Evolutionary conservation across 2,329 filamentous ascomycete genomes (phyloP), one percentile per base, ranked within the genome.

Genomic region (Beauveria sp.): DNA sequence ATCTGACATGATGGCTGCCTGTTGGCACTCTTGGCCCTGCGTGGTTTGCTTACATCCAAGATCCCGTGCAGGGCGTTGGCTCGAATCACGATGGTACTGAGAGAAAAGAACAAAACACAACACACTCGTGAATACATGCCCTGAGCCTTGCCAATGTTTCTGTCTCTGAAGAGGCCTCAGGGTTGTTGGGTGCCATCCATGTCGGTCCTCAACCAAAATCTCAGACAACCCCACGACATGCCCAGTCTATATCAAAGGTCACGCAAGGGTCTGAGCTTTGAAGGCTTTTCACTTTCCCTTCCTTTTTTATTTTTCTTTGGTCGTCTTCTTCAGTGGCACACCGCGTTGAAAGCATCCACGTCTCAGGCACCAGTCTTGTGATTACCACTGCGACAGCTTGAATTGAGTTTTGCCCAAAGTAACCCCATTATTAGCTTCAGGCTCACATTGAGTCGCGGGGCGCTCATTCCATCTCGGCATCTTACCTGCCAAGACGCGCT

Each of bases 141-240:
- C 10, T 12, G 31, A 34, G 8, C 10, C 3, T 34, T 34, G 31
- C 10, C 31, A 34, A 34, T 34, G 45, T 14, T 16, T 28, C 46
- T 10, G 14, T 18, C 22, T 26, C 24, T 28, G 10, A 34, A 34
- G 31, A 34, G 14, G 7, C 34, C 14, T 20, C 50, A 40, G 20
- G 20, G 38, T 51, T 60, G 57, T 52, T 60, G 57, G 57, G 57
- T 59, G 56, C 28, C 34, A 12, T 7, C 34, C 3, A 9, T 42
- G 28, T 31, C 16, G 18, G 54, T 43, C 48, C 57, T 52, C 57
- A 60, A 60, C 57, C 57, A 60, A 54, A 60, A 56, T 56, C 48
- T 34, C 34, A 60, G 57, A 51, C 38, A 42, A 24, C 10, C 8
- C 53, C 31, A 34, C 12, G 31, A 12, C 31, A 12, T 34, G 31